Evolutionary conservation across 495 filamentous ascomycete genomes (phyloP).

Genomic region (Neurospora terricola): DNA sequence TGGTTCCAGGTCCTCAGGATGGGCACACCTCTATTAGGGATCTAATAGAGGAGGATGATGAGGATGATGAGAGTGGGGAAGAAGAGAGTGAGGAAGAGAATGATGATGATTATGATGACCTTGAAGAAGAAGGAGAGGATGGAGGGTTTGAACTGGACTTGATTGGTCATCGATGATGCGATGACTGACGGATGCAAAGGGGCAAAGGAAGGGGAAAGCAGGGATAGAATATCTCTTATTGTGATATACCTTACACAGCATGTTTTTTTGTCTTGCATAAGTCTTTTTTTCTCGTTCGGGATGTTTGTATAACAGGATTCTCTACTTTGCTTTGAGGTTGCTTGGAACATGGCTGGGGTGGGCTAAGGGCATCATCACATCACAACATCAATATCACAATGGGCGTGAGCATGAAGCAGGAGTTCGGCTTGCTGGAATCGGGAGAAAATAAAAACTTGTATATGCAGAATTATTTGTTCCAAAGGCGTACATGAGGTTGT

Average conservation of each 20-base stretch:
- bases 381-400: too few relatives aligned
- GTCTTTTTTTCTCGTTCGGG: background rate
- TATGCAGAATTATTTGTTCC: too few relatives aligned
- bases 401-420: too few relatives aligned
- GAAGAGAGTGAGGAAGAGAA: conserved; percentile 42
- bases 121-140: conserved; percentile 23
- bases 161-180: conserved; percentile 54
- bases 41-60: conserved; percentile 11
- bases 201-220: background rate
- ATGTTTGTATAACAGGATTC: background rate
- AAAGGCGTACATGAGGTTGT: too few relatives aligned
- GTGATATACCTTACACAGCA: background rate
- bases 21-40: conserved; percentile 37
- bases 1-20: conserved; percentile 33
- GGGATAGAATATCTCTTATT: background rate
- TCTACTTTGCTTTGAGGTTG: too few relatives aligned
- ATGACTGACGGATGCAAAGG: too few relatives aligned
- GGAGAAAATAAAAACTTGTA: too few relatives aligned
- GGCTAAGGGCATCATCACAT: too few relatives aligned
- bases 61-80: conserved; percentile 22
- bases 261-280: background rate
- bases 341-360: too few relatives aligned
- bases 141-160: conserved; percentile 54
- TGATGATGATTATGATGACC: conserved; percentile 27
- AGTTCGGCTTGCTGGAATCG: too few relatives aligned